phyloP scores from a whole-genome alignment of 164 flowering plant genomes.

The Tetrastigma voinierianum region DNA sequence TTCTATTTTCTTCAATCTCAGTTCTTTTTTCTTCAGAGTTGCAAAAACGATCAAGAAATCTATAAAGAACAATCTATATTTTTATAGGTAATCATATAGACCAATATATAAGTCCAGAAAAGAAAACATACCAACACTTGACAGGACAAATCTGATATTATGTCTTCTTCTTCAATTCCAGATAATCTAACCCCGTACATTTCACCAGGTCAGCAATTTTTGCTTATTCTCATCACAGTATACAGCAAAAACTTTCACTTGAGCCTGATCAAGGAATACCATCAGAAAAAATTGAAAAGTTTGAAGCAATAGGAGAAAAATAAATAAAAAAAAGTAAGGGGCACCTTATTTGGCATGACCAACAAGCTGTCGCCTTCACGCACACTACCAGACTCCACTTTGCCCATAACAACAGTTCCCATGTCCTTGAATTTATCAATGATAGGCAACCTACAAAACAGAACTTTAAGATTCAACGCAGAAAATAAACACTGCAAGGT shows the following conservation, averaged over 20 bases:
- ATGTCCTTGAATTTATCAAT: slow-evolving; percentile 95
- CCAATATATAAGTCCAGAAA: not conserved
- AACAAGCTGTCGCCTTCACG: slow-evolving; percentile 78
- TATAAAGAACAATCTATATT: no score
- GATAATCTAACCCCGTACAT: slow-evolving; percentile 74
- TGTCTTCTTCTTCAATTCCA: slow-evolving; percentile 93
- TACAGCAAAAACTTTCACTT: slow-evolving; percentile 76
- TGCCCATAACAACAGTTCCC: slow-evolving; percentile 99
- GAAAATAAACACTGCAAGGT: not conserved
- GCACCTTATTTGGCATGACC: slow-evolving; percentile 96
- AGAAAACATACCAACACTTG: slow-evolving; percentile 57
- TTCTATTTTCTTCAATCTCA: no score
- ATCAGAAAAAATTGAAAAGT: not conserved
- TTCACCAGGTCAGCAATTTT: slow-evolving; percentile 91
- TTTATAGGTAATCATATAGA: not conserved
- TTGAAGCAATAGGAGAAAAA: not conserved
- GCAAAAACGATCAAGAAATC: no score
- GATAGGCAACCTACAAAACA: slow-evolving; percentile 79
- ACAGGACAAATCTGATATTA: slow-evolving; percentile 76
- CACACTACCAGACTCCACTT: slow-evolving; percentile 90
- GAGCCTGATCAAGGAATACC: slow-evolving; percentile 45
- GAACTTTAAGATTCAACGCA: not conserved
- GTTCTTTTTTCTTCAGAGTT: no score
- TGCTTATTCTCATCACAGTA: slow-evolving; percentile 75
- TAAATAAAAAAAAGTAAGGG: not conserved